These are phyloP conservation scores for Noccaea caerulescens DNA, from an alignment of 345 rosid species.

Conservation along the genomic window DNA sequence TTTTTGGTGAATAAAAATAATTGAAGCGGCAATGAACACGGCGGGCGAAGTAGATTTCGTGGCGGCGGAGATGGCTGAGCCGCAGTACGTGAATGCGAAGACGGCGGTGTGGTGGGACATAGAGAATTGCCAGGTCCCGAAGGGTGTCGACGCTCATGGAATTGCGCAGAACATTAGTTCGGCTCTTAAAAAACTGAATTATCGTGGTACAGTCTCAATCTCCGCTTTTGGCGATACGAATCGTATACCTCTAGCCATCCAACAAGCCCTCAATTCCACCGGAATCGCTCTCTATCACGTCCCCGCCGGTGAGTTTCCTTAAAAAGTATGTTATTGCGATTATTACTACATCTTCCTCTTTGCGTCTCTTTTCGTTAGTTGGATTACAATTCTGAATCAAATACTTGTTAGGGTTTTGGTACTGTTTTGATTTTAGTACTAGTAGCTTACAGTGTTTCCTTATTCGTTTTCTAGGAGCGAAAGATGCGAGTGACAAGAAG, in stretches of 20 bases:
- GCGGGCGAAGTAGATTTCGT: constrained; percentile 15
- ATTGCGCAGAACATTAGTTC: constrained; percentile 94
- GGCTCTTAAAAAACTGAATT: constrained; percentile 70
- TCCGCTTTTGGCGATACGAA: constrained; percentile 89
- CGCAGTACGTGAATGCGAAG: constrained; percentile 72
- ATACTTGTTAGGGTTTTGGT: not conserved
- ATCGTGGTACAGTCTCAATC: constrained; percentile 80
- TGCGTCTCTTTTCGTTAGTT: not conserved
- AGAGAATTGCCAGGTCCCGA: constrained; percentile 88
- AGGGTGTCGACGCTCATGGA: constrained; percentile 66
- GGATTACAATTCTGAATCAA: not conserved
- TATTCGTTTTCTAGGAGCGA: constrained; percentile 64
- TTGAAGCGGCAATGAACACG: constrained; percentile 18
- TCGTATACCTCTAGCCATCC: constrained; percentile 62
- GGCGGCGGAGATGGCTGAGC: constrained; percentile 45
- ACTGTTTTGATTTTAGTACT: not conserved
- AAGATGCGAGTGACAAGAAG: constrained; percentile 98
- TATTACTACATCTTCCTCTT: not conserved
- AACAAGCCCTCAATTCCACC: constrained; percentile 84
- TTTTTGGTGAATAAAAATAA: not conserved
- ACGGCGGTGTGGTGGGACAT: constrained; percentile 98
- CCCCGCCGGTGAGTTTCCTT: constrained; percentile 64
- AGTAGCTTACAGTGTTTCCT: not conserved
- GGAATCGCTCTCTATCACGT: constrained; percentile 92
- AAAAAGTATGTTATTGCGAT: not conserved